A percentile compares a stretch with the other conserved stretches of the same genome.
phyloP scores from a whole-genome alignment of 768 basidiomycete species.

The Leucocoprinus birnbaumii region DNA sequence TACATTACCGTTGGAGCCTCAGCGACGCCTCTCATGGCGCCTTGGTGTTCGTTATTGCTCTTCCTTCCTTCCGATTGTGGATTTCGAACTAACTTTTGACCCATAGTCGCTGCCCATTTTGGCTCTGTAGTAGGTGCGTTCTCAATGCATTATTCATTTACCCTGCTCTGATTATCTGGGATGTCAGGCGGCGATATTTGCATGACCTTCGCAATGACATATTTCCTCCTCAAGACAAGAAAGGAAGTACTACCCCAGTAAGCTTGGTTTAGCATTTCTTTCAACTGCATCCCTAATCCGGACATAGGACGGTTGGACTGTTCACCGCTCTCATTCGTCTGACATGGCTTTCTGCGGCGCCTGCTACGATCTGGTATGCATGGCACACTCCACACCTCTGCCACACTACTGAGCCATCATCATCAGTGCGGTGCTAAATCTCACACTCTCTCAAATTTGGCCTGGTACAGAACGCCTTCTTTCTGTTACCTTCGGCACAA shows the following conservation, averaged over 20 bases:
- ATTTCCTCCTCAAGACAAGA: conserved; percentile 25
- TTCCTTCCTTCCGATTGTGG: neutral
- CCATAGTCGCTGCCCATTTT: conserved; percentile 9
- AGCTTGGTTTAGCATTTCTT: neutral
- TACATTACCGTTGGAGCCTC: conserved; percentile 20
- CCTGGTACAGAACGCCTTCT: conserved; percentile 20
- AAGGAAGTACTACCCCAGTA: conserved; percentile 28
- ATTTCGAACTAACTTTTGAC: neutral
- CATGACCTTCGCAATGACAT: conserved; percentile 24
- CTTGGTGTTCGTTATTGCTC: conserved; percentile 25
- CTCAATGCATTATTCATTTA: neutral
- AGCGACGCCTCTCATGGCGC: conserved; percentile 16
- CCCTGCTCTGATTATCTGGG: neutral
- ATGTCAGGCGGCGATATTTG: conserved; percentile 26
- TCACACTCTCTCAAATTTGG: conserved; percentile 30
- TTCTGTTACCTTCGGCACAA: conserved; percentile 26
- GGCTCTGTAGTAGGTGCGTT: conserved; percentile 9
- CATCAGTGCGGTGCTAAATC: conserved; percentile 29
- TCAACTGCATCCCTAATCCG: neutral
- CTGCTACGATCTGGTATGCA: conserved; percentile 30
- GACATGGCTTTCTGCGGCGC: conserved; percentile 29
- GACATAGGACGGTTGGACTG: conserved; percentile 22
- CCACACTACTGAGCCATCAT: too few species aligned
- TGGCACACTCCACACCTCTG: neutral
- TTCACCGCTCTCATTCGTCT: conserved; percentile 28